Evolutionary conservation across 2,329 filamentous ascomycete species (phyloP).

Genomic region (Fusarium sp.): DNA sequence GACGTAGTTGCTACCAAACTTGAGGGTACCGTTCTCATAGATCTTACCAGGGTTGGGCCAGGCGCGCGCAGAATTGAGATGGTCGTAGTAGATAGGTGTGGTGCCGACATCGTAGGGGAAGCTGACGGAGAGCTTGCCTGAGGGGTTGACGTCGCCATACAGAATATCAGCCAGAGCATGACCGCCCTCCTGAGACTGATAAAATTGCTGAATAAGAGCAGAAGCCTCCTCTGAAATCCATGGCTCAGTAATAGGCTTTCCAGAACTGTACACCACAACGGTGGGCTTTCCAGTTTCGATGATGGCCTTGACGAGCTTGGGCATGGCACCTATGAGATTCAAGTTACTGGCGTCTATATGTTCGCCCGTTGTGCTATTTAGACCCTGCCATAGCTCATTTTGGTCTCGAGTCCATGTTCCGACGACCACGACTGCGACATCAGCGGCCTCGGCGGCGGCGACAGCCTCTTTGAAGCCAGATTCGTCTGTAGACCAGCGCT

Average conservation of each 20-base stretch:
- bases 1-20: constrained; percentile 75
- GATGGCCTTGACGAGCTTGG: constrained; percentile 73
- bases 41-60: constrained; percentile 64
- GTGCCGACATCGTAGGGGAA: constrained; percentile 76
- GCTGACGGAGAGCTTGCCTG: constrained; percentile 73
- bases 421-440: constrained; percentile 78
- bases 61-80: constrained; percentile 73
- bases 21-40: constrained; percentile 68
- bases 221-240: constrained; percentile 76
- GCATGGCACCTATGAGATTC: constrained; percentile 77
- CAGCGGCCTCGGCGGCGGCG: constrained; percentile 72
- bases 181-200: constrained; percentile 76
- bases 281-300: constrained; percentile 75
- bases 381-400: constrained; percentile 73
- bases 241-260: constrained; percentile 78
- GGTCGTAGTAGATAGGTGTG: constrained; percentile 77
- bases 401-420: constrained; percentile 83
- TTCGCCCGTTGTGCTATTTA: constrained; percentile 81
- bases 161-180: constrained; percentile 74
- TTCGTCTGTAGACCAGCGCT: constrained; percentile 77
- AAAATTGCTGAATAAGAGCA: constrained; percentile 79
- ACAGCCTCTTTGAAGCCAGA: constrained; percentile 75
- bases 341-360: constrained; percentile 75
- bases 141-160: constrained; percentile 73
- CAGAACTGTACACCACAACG: constrained; percentile 74